Evolutionary conservation across 108 stramenopile genomes (phyloP), one percentile per base, ranked within the genome.

Genomic region (Licmophora abbreviata): DNA sequence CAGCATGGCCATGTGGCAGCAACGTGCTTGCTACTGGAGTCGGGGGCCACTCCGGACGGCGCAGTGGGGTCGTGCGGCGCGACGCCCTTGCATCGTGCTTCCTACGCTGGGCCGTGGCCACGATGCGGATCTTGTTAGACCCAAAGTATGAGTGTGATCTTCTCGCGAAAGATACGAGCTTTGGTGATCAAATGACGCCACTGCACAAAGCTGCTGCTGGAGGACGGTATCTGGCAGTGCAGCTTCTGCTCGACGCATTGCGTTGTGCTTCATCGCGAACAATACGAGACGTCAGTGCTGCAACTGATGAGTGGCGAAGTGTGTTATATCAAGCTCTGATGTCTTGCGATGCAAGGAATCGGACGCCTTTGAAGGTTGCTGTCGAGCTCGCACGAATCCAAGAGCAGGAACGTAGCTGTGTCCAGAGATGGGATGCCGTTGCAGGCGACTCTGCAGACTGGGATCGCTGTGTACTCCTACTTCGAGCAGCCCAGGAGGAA

Each of bases 151-250:
- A 50, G 0, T 51, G 58, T 17, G 48, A 85, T 64, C 31, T 92
- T 21, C 54, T 81, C 0, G 76, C 79, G 1, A 61, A 41, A 51
- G 90, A 92, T 59, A 45, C 49, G 12, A 80, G 78, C 33, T 92
- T 85, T 74, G 80, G 79, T 1, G 90, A 92, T 61, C 33, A 55
- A 48, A 58, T 53, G 20, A 88, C 85, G 17, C 81, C 90, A 25
- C 56, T 92, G 15, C 90, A 92, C 61, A 92, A 92, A 51, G 90
- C 90, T 23, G 81, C 68, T 22, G 75, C 81, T 0, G 90, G 90
- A 30, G 90, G 90, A 0, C 61, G 90, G 23, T 76, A 72, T 35
- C 22, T 88, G 44, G 90, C 90, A 1, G 72, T 92, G 6, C 71
- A 81, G 31, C 46, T 83, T 8, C 47, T 91, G 24, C 44, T 91